A percentile compares a stretch with the other conserved stretches of the same genome.
Conservation (phyloP, 148 eudicot genomes). For the Agrostemma githago region DNA sequence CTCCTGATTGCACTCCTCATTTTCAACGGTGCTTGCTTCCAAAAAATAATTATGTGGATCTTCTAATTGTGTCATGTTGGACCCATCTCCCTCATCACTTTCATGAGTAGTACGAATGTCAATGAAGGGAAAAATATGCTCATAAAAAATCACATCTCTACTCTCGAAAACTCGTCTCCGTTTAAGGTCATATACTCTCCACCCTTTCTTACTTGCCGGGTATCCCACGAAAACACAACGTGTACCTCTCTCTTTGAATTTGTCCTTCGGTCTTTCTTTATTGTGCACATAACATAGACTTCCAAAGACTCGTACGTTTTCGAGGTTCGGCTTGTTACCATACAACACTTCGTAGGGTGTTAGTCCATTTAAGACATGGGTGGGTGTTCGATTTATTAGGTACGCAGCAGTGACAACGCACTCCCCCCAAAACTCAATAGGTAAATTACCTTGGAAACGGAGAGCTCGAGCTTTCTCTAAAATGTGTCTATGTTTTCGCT, state of each 20-base stretch:
- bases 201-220: not conserved
- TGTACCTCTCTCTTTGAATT: not conserved
- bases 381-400: not conserved
- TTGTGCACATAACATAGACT: too few species aligned
- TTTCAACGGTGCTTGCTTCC: not conserved
- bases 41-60: not conserved
- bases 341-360: not conserved
- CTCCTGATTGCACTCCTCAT: too few species aligned
- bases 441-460: too few species aligned
- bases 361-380: not conserved
- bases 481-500: too few species aligned
- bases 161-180: not conserved
- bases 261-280: not conserved
- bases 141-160: not conserved
- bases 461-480: too few species aligned
- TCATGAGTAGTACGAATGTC: not conserved
- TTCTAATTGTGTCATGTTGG: not conserved
- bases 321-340: not conserved
- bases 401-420: too few species aligned
- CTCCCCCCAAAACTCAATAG: too few species aligned
- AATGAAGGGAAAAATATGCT: not conserved
- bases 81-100: not conserved
- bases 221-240: conserved; percentile 11
- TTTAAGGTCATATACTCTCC: not conserved
- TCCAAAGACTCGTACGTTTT: not conserved